These are phyloP conservation scores for Laetiporus sulphureus DNA, from an alignment of 1,284 basidiomycete species.

Conservation along the genomic window DNA sequence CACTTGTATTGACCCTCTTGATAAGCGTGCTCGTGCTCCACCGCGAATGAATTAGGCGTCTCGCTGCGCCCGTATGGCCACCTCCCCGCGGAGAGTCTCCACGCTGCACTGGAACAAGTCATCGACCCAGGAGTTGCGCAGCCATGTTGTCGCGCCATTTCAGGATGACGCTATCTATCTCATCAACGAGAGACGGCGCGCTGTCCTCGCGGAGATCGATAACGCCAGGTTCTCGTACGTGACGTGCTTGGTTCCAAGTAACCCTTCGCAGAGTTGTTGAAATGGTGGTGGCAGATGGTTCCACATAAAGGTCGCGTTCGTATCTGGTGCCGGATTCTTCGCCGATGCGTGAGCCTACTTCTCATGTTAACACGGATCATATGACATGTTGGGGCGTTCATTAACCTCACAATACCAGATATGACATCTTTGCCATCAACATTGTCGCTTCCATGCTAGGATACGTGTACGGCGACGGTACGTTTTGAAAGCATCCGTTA, in stretches of 20 bases:
- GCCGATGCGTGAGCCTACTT: constrained; percentile 57
- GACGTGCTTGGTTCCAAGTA: not conserved
- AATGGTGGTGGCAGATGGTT: constrained; percentile 31
- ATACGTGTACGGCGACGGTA: constrained; percentile 41
- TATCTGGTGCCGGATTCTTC: constrained; percentile 80
- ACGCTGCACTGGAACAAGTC: no score
- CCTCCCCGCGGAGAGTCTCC: no score
- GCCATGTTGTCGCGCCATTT: no score
- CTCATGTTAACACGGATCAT: not conserved
- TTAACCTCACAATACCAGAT: constrained; percentile 29
- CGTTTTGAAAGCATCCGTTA: no score
- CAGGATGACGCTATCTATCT: constrained; percentile 10
- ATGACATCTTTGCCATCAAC: constrained; percentile 73
- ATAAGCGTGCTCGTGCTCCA: no score
- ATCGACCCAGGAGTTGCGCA: no score
- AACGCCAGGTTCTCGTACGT: constrained; percentile 42
- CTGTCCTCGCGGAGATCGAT: constrained; percentile 51
- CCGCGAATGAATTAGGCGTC: no score
- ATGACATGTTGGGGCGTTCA: no score
- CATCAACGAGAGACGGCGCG: constrained; percentile 28
- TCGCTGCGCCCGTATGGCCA: no score
- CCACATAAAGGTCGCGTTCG: constrained; percentile 65
- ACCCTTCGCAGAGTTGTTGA: not conserved
- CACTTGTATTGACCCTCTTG: no score
- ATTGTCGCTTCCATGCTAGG: constrained; percentile 73